A percentile compares a stretch with the other conserved stretches of the same genome.
These are phyloP conservation scores for Ophiostoma ips DNA, from an alignment of 2,329 filamentous ascomycete genomes.

Conservation along the genomic window DNA sequence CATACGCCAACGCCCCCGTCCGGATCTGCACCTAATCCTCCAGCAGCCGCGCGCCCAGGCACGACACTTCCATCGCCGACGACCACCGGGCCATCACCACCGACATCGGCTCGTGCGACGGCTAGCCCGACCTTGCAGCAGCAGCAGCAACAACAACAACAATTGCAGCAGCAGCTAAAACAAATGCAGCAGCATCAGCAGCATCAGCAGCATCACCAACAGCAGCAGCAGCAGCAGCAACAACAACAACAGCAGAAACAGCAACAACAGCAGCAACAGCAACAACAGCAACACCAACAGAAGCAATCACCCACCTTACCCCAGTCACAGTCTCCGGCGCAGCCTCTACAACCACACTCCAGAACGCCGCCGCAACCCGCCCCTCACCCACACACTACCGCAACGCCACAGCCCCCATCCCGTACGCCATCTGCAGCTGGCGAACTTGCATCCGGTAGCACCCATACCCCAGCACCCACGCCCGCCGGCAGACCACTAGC, in stretches of 20 bases:
- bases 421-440: neutral
- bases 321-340: neutral
- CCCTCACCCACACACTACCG: neutral
- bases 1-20: neutral
- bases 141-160: neutral
- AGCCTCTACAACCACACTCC: neutral
- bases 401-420: neutral
- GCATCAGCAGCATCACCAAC: neutral
- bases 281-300: neutral
- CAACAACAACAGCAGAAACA: neutral
- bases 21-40: conserved; percentile 2
- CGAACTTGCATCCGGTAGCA: neutral
- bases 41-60: conserved; percentile 1
- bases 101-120: neutral
- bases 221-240: neutral
- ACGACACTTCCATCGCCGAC: neutral
- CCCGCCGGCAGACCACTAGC: neutral
- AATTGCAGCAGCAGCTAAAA: neutral
- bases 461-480: neutral
- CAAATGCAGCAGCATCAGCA: neutral
- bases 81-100: neutral
- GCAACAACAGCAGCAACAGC: neutral
- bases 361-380: neutral
- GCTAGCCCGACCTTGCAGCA: neutral
- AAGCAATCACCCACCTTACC: neutral